Evolutionary conservation across 345 rosid genomes (phyloP), one percentile per base, ranked within the genome.

Genomic region (Eucalyptus albens): DNA sequence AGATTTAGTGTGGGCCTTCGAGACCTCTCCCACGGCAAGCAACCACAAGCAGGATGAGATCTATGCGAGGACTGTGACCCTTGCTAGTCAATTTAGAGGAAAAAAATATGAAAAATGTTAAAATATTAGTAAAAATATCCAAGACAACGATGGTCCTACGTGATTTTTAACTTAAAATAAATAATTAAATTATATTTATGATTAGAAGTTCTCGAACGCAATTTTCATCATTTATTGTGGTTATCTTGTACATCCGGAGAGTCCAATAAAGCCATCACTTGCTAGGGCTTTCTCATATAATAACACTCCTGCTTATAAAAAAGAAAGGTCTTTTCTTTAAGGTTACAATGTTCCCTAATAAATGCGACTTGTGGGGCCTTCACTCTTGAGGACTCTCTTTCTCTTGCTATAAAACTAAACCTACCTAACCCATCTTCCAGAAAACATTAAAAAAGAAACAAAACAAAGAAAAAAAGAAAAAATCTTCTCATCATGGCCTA

Each of bases 1-100:
- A 24, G 24, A 19, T 53, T 53, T 53, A 53, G 11, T 19, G 59
- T 3, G 59, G 11, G 59, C 59, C 11, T 19, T 53, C 2, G 2
- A 53, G 56, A 53, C 56, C 24, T 53, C 24, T 53, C 56, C 2
- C 24, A 0, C 0, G 1, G 4, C 59, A 53, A 53, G 26, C 1
- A 0, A 19, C 11, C 59, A 19, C 26, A 0, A 19, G 59, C 10
- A 53, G 0, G 59, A 19, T 5, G 24, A 53, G 2, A 53, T 19
- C 1, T 3, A 2, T 24, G 10, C 0, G 2, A 53, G 10, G 1
- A 53, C 1, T 1, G 1, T 21, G 59, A 53, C 26, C 56, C 0
- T 53, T 53, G 0, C 9, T 53, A 53, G 26, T 53, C 26, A 53
- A 53, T 8, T 51, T 51, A 17, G 2, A 51, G 4, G 9, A 51